phyloP scores from a whole-genome alignment of 495 filamentous ascomycete species.

The Aspergillus avenaceus region DNA sequence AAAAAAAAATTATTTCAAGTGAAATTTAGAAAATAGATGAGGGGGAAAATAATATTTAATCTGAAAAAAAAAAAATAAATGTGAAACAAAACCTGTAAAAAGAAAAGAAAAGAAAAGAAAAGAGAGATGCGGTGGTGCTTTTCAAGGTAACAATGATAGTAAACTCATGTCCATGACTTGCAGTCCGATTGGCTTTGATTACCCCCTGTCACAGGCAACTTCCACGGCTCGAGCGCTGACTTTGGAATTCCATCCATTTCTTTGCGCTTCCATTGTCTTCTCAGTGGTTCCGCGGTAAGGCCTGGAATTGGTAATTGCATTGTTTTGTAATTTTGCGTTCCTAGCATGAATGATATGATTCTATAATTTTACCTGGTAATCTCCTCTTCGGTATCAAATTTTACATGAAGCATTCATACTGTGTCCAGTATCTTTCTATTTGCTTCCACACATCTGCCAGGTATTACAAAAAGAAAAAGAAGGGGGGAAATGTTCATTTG shows the following conservation, averaged over 20 bases:
- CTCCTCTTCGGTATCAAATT: background rate
- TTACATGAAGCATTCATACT: background rate
- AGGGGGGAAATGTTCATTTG: background rate
- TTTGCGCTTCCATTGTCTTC: constrained; percentile 32
- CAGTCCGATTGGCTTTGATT: constrained; percentile 1
- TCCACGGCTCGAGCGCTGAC: constrained; percentile 30
- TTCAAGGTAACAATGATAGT: constrained; percentile 6
- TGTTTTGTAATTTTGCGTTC: constrained; percentile 8
- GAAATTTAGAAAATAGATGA: background rate
- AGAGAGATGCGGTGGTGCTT: constrained; percentile 3
- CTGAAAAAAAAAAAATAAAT: background rate
- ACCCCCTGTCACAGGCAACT: constrained; percentile 10
- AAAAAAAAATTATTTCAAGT: no score
- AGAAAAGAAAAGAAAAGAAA: background rate
- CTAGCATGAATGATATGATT: background rate
- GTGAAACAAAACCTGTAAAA: background rate
- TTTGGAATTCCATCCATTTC: constrained; percentile 29
- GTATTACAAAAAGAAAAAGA: background rate
- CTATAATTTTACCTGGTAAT: background rate
- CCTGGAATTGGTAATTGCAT: constrained; percentile 1
- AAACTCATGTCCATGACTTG: background rate
- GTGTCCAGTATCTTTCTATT: background rate
- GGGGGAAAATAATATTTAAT: background rate
- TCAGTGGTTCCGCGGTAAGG: constrained; percentile 13
- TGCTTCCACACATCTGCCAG: background rate